phyloP scores from a whole-genome alignment of 768 basidiomycete species.

The Hypsizygus marmoreus region DNA sequence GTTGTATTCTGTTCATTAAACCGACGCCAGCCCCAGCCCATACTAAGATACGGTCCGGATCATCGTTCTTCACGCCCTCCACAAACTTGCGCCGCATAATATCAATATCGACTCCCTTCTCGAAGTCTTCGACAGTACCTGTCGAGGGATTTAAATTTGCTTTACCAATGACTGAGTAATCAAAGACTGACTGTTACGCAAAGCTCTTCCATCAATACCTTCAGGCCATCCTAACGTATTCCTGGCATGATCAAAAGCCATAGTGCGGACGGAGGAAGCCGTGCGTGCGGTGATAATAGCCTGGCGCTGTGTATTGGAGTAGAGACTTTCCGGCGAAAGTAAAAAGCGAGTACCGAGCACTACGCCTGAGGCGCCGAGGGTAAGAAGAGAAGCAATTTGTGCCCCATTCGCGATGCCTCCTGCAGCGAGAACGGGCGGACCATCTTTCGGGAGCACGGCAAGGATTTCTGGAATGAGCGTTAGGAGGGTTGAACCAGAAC shows the following conservation, averaged over 20 bases:
- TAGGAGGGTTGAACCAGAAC: slow-evolving; percentile 57
- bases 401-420: slow-evolving; percentile 70
- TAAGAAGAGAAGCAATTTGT: slow-evolving; percentile 65
- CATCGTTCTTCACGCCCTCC: slow-evolving; percentile 45
- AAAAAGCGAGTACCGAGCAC: slow-evolving; percentile 79
- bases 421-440: slow-evolving; percentile 67
- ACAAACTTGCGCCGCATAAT: slow-evolving; percentile 44
- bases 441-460: slow-evolving; percentile 37
- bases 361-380: slow-evolving; percentile 67
- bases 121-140: slow-evolving; percentile 59
- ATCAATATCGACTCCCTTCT: slow-evolving; percentile 46
- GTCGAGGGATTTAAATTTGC: slow-evolving; percentile 12
- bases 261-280: slow-evolving; percentile 51
- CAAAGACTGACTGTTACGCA: slow-evolving; percentile 48
- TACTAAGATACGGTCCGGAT: slow-evolving; percentile 54
- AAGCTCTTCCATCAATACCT: slow-evolving; percentile 62
- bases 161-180: not conserved
- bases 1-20: slow-evolving; percentile 44
- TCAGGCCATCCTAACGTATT: slow-evolving; percentile 59
- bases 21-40: slow-evolving; percentile 75
- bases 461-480: slow-evolving; percentile 61
- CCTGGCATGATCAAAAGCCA: slow-evolving; percentile 64
- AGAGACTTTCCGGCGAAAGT: slow-evolving; percentile 64
- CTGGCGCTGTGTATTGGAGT: slow-evolving; percentile 53
- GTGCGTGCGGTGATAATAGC: slow-evolving; percentile 51